Evolutionary conservation across 768 basidiomycete species (phyloP).

Genomic region (Trametes punicea): DNA sequence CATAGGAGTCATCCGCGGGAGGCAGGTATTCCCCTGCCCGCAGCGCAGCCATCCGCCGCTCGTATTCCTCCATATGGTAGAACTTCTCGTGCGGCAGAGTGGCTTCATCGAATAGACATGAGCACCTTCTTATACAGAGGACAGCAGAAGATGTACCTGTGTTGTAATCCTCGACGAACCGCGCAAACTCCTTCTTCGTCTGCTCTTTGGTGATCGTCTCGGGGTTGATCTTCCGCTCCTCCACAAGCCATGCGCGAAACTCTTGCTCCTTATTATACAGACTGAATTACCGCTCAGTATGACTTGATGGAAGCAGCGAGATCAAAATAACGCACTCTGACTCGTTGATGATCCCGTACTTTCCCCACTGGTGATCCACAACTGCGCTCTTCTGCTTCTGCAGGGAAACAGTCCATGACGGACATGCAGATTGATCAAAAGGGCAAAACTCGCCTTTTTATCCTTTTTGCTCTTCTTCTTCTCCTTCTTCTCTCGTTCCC

Average conservation of each 20-base stretch:
- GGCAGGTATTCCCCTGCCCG: slow-evolving; percentile 82
- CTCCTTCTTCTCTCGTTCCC: slow-evolving; percentile 44
- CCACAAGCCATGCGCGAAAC: slow-evolving; percentile 90
- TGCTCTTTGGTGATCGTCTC: slow-evolving; percentile 86
- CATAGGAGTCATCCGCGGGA: slow-evolving; percentile 68
- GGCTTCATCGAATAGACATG: slow-evolving; percentile 35
- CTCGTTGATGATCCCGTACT: slow-evolving; percentile 84
- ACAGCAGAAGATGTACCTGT: slow-evolving; percentile 48
- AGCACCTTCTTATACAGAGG: neutral
- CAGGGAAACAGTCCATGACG: neutral
- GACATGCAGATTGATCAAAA: neutral
- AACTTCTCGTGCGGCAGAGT: slow-evolving; percentile 95
- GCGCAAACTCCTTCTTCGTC: slow-evolving; percentile 78
- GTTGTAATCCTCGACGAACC: slow-evolving; percentile 82
- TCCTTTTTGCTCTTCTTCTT: slow-evolving; percentile 67
- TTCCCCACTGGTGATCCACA: slow-evolving; percentile 77
- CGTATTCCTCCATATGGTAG: slow-evolving; percentile 86
- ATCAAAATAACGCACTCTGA: slow-evolving; percentile 58
- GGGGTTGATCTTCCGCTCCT: slow-evolving; percentile 88
- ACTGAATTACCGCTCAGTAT: slow-evolving; percentile 36
- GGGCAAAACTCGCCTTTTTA: slow-evolving; percentile 45
- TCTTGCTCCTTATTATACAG: slow-evolving; percentile 81
- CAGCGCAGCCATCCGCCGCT: slow-evolving; percentile 78
- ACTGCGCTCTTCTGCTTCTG: slow-evolving; percentile 59
- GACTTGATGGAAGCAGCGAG: neutral